Base-by-base conservation (phyloP, 1,284 basidiomycete genomes). In the Papiliotrema fonsecae region DNA sequence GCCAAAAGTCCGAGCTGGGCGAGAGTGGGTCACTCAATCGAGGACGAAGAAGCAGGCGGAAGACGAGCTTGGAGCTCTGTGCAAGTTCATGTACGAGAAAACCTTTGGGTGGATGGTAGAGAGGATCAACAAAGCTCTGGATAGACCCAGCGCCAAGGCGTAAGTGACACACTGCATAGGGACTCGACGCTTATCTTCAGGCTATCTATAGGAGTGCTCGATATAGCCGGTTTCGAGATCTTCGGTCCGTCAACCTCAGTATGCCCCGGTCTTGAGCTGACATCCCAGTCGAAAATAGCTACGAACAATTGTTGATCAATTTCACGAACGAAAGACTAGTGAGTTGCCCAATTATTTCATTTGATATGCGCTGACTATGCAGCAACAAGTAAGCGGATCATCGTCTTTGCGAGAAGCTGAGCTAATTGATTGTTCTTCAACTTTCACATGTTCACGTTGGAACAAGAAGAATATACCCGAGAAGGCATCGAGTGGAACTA, bases 191-290 rank as follows among this genome's bases (percentile, higher is more conserved):
- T 27, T 4, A 18, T 21, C 11, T 35, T 4, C 30, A 92, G 88
- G 6, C 52, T 72, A 2, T 98, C 97, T 70, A 98, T 99, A 55
- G 96, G 96, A 38, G 96, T 99, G 3, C 81, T 99, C 27, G 96
- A 99, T 81, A 99, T 99, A 51, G 96, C 96, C 6, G 96, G 96
- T 19, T 99, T 99, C 76, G 96, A 99, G 72, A 98, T 98, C 65
- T 75, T 82, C 54, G 69, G 70, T 68, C 49, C 51, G 64, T 42
- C 31, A n/a, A 37, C n/a, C 39, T 47, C 38, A 19, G 19, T 18
- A 38, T n/a, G 14, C 18, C 30, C 6, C 6, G 30, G 45, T 31
- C 18, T 13, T 30, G 14, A 13, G 26, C 27, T 25, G 31, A 6
- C 11, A 6, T 28, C 18, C 36, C 53, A 67, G 66, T 58, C n/a